Conservation (phyloP, 2,329 filamentous ascomycete species). For the Xylariaceae sp. region DNA sequence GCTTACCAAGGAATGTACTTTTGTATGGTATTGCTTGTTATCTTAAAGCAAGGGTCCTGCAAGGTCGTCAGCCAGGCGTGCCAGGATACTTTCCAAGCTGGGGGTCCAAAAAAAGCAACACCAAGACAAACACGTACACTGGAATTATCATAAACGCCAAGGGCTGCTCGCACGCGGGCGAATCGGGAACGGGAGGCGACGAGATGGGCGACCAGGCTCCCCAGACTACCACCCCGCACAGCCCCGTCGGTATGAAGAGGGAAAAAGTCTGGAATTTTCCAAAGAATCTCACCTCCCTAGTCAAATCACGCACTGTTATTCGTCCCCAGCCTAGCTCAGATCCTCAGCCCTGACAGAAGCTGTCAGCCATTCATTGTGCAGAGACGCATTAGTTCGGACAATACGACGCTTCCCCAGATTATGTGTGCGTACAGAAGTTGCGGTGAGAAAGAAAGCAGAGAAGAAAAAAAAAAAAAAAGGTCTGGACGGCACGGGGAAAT, state of each 20-base stretch:
- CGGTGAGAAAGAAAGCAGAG: slow-evolving; percentile 14
- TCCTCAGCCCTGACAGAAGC: slow-evolving; percentile 17
- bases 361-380: slow-evolving; percentile 17
- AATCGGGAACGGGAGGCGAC: slow-evolving; percentile 23
- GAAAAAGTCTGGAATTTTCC: slow-evolving; percentile 30
- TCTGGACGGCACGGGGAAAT: no score
- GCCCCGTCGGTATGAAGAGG: slow-evolving; percentile 11
- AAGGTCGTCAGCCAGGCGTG: slow-evolving; percentile 3
- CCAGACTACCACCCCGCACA: slow-evolving; percentile 30
- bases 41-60: background rate
- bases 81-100: slow-evolving; percentile 2
- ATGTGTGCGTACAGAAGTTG: slow-evolving; percentile 19
- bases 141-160: slow-evolving; percentile 17
- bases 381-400: slow-evolving; percentile 20
- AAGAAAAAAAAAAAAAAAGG: background rate
- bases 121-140: slow-evolving; percentile 18
- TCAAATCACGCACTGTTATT: slow-evolving; percentile 1
- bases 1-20: slow-evolving; percentile 13
- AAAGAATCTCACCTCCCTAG: slow-evolving; percentile 12
- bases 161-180: slow-evolving; percentile 19
- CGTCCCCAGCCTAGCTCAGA: slow-evolving; percentile 14
- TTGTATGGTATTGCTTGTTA: slow-evolving; percentile 6
- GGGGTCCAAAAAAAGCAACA: slow-evolving; percentile 27
- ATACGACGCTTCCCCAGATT: background rate
- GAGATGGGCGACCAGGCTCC: slow-evolving; percentile 22